Base-by-base conservation (phyloP, 2,329 filamentous ascomycete genomes). In the Coccinonectria pachysandricola region DNA sequence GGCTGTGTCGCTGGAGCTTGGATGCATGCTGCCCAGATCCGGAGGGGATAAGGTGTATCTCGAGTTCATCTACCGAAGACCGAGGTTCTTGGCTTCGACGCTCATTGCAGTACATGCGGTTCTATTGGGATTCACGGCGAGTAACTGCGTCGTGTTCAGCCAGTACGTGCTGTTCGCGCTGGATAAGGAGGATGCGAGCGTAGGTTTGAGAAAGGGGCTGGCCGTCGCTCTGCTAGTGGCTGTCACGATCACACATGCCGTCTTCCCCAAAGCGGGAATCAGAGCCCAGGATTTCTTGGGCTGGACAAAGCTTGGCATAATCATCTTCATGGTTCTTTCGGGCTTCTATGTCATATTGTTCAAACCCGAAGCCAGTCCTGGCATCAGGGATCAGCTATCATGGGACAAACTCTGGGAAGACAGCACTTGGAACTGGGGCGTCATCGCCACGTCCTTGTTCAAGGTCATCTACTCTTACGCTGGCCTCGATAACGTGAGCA, bases 31-130 rank as follows among this genome's bases (percentile, higher is more conserved):
- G 9, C 79, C 79, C 10, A 62, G 75, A 1, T 78, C 71, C 1
- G 78, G 78, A 6, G 78, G 76, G 13, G 60, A 70, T 14, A 83
- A 82, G 51, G 74, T 81, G 6, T 82, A 81, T 43, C 64, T 83
- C 22, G 77, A 83, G 48, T 78, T 75, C 46, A 73, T 73, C 0
- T 82, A 78, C 46, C 65, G 67, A 2, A 59, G 60, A 16, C 78
- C 78, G 2, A 63, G 65, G 5, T 75, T 79, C 34, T 59, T 83
- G 3, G 72, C 74, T 0, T 75, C 75, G 3, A 75, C 71, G 0
- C 46, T 82, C 10, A 59, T 81, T 8, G 74, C 75, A 1, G 63
- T 75, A 2, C 69, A 80, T 28, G 73, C 70, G 0, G 64, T 81
- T 0, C 46, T 80, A 0, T 53, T 82, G 0, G 73, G 75, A 0